Evolutionary conservation across 2,329 filamentous ascomycete genomes (phyloP).

Genomic region (Pyricularia sp.): DNA sequence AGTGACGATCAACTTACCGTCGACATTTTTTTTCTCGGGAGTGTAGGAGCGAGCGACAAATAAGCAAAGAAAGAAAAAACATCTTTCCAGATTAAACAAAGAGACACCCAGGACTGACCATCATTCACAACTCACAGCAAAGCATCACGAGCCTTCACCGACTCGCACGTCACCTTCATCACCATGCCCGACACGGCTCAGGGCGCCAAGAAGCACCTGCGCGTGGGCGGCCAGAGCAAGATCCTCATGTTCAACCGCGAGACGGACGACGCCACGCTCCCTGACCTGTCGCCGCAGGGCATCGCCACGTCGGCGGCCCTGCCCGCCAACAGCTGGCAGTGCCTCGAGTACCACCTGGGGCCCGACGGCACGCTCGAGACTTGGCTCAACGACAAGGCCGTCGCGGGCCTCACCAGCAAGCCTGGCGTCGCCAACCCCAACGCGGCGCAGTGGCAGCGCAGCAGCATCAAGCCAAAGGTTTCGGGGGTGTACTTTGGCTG

Average conservation of each 20-base stretch:
- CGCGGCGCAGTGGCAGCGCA: conserved; percentile 41
- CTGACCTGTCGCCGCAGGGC: conserved; percentile 49
- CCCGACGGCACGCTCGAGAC: conserved; percentile 50
- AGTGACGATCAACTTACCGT: conserved; percentile 18
- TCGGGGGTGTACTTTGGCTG: conserved; percentile 51
- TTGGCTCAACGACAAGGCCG: conserved; percentile 43
- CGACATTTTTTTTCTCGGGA: background rate
- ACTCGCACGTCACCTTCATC: conserved; percentile 53
- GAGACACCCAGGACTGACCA: background rate
- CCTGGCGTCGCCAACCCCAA: conserved; percentile 39
- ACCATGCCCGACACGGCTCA: conserved; percentile 52
- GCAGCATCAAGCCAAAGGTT: conserved; percentile 38
- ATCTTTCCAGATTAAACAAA: background rate
- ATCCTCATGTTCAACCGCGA: conserved; percentile 59
- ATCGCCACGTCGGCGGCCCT: conserved; percentile 44
- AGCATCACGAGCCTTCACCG: conserved; percentile 45
- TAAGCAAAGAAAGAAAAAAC: background rate
- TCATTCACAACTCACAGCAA: conserved; percentile 30
- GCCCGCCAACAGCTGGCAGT: conserved; percentile 42
- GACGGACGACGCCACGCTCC: conserved; percentile 51
- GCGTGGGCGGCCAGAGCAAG: conserved; percentile 49
- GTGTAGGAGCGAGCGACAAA: background rate
- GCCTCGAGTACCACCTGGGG: conserved; percentile 52
- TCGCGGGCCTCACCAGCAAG: conserved; percentile 40
- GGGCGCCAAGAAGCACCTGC: conserved; percentile 47